These are phyloP conservation scores for Lactuca saligna DNA, from an alignment of 129 eudicot genomes.

Conservation along the genomic window DNA sequence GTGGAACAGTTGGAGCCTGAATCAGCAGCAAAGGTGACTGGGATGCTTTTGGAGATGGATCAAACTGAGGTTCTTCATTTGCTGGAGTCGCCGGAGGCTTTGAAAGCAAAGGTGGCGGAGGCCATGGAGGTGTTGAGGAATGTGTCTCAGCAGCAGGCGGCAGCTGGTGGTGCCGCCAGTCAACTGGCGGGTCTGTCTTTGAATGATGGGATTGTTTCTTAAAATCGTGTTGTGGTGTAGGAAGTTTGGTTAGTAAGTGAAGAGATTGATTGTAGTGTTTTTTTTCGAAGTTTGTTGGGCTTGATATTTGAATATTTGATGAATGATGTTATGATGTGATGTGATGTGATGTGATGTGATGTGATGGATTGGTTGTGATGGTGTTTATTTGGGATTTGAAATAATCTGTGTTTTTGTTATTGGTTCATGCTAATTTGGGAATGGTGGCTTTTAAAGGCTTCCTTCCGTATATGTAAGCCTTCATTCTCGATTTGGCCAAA, in stretches of 20 bases:
- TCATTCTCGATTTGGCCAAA: too few relatives aligned
- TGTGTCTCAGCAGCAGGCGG: conserved; percentile 47
- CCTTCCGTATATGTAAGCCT: too few relatives aligned
- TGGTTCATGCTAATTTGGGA: too few relatives aligned
- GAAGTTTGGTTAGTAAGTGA: not conserved
- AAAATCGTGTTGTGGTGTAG: not conserved
- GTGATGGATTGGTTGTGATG: too few relatives aligned
- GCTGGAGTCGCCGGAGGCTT: conserved; percentile 71
- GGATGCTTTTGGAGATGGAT: conserved; percentile 86
- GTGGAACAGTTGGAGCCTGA: conserved; percentile 76
- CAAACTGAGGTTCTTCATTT: conserved; percentile 68
- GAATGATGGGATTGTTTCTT: conserved; percentile 45
- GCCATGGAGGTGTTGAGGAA: conserved; percentile 71
- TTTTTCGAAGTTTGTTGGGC: too few relatives aligned
- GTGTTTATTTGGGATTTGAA: too few relatives aligned
- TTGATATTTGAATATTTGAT: too few relatives aligned
- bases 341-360: too few relatives aligned
- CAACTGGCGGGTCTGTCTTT: conserved; percentile 48
- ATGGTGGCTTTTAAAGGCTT: too few relatives aligned
- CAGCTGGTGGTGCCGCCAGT: conserved; percentile 41
- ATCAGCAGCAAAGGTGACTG: conserved; percentile 75
- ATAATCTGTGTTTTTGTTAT: too few relatives aligned
- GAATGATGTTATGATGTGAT: too few relatives aligned
- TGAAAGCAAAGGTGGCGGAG: conserved; percentile 74
- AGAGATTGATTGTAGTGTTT: too few relatives aligned